Percentiles rank a stretch among this genome's conserved stretches.
Conservation (phyloP, 1,284 basidiomycete genomes). For the Ceratobasidium sp. region DNA sequence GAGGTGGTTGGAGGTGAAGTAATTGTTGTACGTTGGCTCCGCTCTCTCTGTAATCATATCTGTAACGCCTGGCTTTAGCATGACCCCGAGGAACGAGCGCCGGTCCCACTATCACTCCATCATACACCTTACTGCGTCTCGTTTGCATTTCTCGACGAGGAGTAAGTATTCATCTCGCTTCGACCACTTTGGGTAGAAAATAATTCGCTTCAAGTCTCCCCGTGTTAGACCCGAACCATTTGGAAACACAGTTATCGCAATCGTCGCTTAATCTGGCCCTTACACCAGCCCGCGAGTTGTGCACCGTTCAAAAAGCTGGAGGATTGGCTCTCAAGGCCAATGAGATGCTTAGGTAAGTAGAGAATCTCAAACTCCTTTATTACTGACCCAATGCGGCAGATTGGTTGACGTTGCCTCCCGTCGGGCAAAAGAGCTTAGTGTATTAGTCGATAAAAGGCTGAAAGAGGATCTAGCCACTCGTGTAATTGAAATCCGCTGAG, state of each 20-base stretch:
- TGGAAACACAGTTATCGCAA: slow-evolving; percentile 40
- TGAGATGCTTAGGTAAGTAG: slow-evolving; percentile 75
- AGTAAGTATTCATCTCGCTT: slow-evolving; percentile 50
- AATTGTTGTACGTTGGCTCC: slow-evolving; percentile 67
- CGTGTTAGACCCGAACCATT: slow-evolving; percentile 42
- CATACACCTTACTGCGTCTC: slow-evolving; percentile 93
- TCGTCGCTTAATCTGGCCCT: slow-evolving; percentile 40
- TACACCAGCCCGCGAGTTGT: slow-evolving; percentile 84
- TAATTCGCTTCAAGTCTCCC: slow-evolving; percentile 23
- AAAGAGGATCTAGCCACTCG: slow-evolving; percentile 41
- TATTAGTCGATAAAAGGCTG: slow-evolving; percentile 68
- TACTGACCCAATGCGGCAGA: not conserved
- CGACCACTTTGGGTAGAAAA: slow-evolving; percentile 49
- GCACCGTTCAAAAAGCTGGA: slow-evolving; percentile 92
- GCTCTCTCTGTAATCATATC: slow-evolving; percentile 57
- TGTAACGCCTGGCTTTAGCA: slow-evolving; percentile 61
- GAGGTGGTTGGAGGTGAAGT: slow-evolving; percentile 92
- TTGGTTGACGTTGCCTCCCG: slow-evolving; percentile 64
- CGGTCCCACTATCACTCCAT: slow-evolving; percentile 88
- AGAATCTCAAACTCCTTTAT: slow-evolving; percentile 29
- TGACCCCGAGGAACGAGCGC: slow-evolving; percentile 83
- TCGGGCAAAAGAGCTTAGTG: slow-evolving; percentile 77
- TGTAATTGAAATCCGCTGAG: slow-evolving; percentile 30
- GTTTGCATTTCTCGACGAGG: slow-evolving; percentile 81
- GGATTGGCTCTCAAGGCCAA: slow-evolving; percentile 80